Evolutionary conservation across 805 yeast species (phyloP).

Genomic region (Lachancea sp.): DNA sequence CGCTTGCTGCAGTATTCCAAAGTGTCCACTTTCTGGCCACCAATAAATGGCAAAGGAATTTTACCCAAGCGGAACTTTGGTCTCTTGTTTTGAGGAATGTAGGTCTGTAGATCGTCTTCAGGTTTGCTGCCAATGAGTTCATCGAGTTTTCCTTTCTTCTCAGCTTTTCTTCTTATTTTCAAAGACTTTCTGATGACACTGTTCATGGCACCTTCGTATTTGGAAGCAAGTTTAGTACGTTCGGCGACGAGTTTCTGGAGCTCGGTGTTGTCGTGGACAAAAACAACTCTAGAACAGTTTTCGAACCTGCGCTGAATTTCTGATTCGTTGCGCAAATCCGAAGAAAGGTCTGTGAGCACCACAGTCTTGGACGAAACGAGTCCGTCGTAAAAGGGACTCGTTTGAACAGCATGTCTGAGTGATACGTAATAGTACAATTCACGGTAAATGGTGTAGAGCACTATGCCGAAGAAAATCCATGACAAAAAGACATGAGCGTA

Average conservation of each 20-base stretch:
- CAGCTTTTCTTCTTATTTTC: constrained; percentile 46
- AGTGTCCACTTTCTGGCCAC: constrained; percentile 82
- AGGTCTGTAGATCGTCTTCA: constrained; percentile 49
- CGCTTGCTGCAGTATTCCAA: constrained; percentile 63
- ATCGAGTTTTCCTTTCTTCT: constrained; percentile 48
- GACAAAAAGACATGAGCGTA: constrained; percentile 73
- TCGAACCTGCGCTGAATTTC: constrained; percentile 57
- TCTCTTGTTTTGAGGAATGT: constrained; percentile 66
- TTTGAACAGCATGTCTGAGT: constrained; percentile 66
- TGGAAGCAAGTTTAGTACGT: constrained; percentile 52
- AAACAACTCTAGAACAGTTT: constrained; percentile 50
- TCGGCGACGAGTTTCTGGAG: constrained; percentile 53
- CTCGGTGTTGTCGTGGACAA: constrained; percentile 56
- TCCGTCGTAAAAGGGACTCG: constrained; percentile 68
- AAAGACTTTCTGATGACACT: constrained; percentile 54
- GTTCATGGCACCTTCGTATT: constrained; percentile 62
- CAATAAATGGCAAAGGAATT: constrained; percentile 38
- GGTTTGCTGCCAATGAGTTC: constrained; percentile 34
- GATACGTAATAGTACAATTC: constrained; percentile 67
- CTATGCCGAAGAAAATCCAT: constrained; percentile 65
- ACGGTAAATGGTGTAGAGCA: constrained; percentile 60
- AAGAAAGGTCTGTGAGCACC: constrained; percentile 62
- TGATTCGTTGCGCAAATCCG: constrained; percentile 41
- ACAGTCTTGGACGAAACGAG: constrained; percentile 65
- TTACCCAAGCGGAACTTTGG: constrained; percentile 71